Evolutionary conservation across 192 early-diverging fungal genomes (phyloP).

Genomic region (Entrophospora sp.): DNA sequence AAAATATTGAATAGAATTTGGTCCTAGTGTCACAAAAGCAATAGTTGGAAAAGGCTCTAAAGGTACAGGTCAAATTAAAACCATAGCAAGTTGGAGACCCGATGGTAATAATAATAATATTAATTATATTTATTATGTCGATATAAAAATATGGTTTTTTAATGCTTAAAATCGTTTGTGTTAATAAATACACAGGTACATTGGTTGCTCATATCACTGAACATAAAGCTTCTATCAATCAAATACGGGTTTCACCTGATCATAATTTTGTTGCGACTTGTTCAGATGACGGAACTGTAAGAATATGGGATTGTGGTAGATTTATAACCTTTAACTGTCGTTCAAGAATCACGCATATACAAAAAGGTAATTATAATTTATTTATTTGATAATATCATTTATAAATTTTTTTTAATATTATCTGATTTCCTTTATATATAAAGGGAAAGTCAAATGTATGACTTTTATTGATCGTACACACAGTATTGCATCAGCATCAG

Average conservation of each 20-base stretch:
- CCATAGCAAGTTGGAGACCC: constrained; percentile 60
- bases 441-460: constrained; percentile 66
- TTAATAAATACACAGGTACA: too few relatives aligned
- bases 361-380: constrained; percentile 41
- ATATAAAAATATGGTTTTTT: too few relatives aligned
- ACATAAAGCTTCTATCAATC: constrained; percentile 71
- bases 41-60: constrained; percentile 22
- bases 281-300: constrained; percentile 74
- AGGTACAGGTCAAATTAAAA: constrained; percentile 26
- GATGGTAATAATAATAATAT: constrained; percentile 41
- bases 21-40: background rate
- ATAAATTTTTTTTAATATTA: constrained; percentile 5
- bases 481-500: constrained; percentile 67
- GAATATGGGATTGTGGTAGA: constrained; percentile 74
- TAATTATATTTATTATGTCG: background rate
- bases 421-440: constrained; percentile 27
- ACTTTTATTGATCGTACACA: constrained; percentile 72
- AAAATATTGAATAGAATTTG: constrained; percentile 19
- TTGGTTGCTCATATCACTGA: constrained; percentile 76
- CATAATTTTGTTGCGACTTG: constrained; percentile 70
- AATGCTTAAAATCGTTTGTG: too few relatives aligned
- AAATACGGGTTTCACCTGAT: constrained; percentile 60
- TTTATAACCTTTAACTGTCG: constrained; percentile 78
- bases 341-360: constrained; percentile 58
- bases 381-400: background rate